Conservation (phyloP, 306 rosid genomes). For the Elaeagnus macrophylla region DNA sequence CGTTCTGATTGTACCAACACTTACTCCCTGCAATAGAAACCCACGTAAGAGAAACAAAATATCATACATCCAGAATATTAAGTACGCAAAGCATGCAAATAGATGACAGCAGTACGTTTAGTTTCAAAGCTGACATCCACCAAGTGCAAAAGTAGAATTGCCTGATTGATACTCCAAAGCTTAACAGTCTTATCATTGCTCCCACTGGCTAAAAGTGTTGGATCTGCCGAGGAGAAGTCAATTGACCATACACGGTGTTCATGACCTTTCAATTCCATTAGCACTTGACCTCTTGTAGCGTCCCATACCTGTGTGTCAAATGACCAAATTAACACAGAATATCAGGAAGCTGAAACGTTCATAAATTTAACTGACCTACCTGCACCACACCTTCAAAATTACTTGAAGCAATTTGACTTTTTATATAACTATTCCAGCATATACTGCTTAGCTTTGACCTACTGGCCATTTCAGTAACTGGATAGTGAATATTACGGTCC, state of each 20-base stretch:
- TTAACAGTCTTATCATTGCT: conserved; percentile 90
- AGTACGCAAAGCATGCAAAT: conserved; percentile 41
- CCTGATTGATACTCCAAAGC: conserved; percentile 99
- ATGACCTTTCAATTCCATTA: conserved; percentile 86
- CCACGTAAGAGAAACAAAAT: conserved; percentile 72
- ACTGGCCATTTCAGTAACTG: conserved; percentile 87
- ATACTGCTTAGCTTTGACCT: conserved; percentile 83
- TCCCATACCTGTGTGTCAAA: conserved; percentile 74
- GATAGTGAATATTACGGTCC: conserved; percentile 92
- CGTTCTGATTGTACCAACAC: conserved; percentile 82
- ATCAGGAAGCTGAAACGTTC: conserved; percentile 11
- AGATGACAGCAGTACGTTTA: conserved; percentile 88
- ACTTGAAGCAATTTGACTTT: conserved; percentile 97
- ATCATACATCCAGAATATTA: conserved; percentile 54
- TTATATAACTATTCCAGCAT: conserved; percentile 95
- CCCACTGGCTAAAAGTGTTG: conserved; percentile 93
- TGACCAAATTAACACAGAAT: conserved; percentile 14
- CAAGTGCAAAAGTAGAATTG: conserved; percentile 95
- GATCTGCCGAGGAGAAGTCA: conserved; percentile 87
- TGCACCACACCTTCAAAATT: conserved; percentile 97
- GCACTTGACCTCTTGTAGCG: conserved; percentile 77
- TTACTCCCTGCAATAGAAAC: conserved; percentile 82
- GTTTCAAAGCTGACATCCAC: conserved; percentile 98
- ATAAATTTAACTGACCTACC: conserved; percentile 38
- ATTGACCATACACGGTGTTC: conserved; percentile 94